phyloP scores from a whole-genome alignment of 371 early-diverging fungal genomes.

The Fennellomyces sp. region DNA sequence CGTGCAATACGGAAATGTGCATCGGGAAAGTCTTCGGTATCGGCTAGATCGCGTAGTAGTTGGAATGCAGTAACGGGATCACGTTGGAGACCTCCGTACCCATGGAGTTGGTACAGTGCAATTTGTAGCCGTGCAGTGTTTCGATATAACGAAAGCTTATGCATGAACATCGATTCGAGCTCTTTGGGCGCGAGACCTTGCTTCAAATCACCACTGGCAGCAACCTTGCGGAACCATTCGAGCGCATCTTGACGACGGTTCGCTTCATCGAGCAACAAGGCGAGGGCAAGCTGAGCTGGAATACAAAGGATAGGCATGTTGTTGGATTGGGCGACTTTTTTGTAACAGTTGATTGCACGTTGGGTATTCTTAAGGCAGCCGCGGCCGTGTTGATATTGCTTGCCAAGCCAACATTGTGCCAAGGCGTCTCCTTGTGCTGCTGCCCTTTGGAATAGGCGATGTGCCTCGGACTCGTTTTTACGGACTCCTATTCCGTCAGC shows the following conservation, averaged over 20 bases:
- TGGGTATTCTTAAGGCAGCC: constrained; percentile 11
- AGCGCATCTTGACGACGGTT: constrained; percentile 6
- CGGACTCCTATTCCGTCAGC: constrained; percentile 7
- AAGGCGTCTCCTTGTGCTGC: constrained; percentile 23
- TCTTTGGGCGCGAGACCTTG: constrained; percentile 6
- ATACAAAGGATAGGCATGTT: not conserved
- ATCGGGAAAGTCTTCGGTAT: constrained; percentile 16
- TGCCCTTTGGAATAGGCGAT: constrained; percentile 17
- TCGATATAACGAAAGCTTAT: not conserved
- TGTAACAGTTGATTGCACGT: constrained; percentile 13
- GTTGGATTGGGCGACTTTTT: not conserved
- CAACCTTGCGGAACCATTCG: constrained; percentile 12
- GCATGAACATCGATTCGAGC: not conserved
- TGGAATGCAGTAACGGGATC: constrained; percentile 16
- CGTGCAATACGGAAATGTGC: constrained; percentile 20
- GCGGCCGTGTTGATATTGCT: constrained; percentile 21
- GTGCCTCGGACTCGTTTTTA: constrained; percentile 8
- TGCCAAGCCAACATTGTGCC: constrained; percentile 21
- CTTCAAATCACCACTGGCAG: constrained; percentile 9
- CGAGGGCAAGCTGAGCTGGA: constrained; percentile 16
- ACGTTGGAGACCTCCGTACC: not conserved
- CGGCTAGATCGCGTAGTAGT: constrained; percentile 21
- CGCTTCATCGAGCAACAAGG: constrained; percentile 3
- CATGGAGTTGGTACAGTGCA: constrained; percentile 8
- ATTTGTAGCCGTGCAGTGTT: constrained; percentile 16